phyloP scores from a whole-genome alignment of 768 basidiomycete genomes.

The Kwoniella europaea region DNA sequence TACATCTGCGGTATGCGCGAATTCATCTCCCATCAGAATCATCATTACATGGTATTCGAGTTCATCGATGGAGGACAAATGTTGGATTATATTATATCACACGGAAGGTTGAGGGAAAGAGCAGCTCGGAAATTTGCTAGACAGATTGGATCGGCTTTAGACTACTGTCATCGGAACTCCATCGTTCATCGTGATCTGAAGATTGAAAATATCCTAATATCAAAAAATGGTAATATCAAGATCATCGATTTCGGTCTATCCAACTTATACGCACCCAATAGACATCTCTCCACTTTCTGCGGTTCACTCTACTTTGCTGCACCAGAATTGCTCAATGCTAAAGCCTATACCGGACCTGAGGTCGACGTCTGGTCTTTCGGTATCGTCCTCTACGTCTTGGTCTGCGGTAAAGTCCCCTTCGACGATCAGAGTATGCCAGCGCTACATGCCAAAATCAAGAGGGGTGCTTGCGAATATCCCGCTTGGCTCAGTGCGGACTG shows the following conservation, averaged over 20 bases:
- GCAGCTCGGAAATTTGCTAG: constrained; percentile 96
- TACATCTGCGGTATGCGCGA: constrained; percentile 99
- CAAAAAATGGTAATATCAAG: constrained; percentile 98
- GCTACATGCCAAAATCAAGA: constrained; percentile 97
- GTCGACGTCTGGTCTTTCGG: constrained; percentile 99
- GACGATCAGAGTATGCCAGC: constrained; percentile 99
- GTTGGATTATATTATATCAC: constrained; percentile 99
- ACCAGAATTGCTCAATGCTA: constrained; percentile 94
- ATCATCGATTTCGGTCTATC: constrained; percentile 99
- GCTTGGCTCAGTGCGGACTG: constrained; percentile 97
- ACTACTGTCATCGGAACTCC: constrained; percentile 96
- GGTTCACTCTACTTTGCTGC: constrained; percentile 98
- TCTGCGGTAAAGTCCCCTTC: constrained; percentile 98
- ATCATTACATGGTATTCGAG: constrained; percentile 99
- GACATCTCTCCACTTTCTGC: constrained; percentile 91
- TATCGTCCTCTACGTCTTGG: constrained; percentile 94
- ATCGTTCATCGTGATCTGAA: constrained; percentile 98
- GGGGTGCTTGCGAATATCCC: constrained; percentile 94
- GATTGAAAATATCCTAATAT: constrained; percentile 99
- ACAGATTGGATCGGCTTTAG: constrained; percentile 93
- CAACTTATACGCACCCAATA: constrained; percentile 83
- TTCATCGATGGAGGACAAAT: constrained; percentile 99
- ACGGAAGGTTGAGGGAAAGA: constrained; percentile 90
- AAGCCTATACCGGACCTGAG: constrained; percentile 94
- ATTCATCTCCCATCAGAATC: constrained; percentile 95